phyloP scores from a whole-genome alignment of 441 rosid species.

The Theobroma grandiflorum region DNA sequence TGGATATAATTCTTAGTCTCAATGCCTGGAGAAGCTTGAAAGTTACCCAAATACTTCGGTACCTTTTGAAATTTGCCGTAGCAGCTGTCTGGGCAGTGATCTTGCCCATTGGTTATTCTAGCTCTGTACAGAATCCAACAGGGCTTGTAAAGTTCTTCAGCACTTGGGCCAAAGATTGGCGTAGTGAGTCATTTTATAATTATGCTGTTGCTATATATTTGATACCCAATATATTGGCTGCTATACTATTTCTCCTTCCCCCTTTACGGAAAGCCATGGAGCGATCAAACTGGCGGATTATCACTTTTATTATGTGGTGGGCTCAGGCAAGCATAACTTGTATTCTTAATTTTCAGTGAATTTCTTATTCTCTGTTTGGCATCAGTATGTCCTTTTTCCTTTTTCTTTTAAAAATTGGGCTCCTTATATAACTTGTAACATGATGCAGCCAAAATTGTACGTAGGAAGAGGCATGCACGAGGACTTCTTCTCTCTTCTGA shows the following conservation, averaged over 20 bases:
- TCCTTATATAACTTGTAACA: constrained; percentile 7
- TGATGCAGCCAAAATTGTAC: constrained; percentile 70
- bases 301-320: constrained; percentile 97
- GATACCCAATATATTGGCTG: constrained; percentile 85
- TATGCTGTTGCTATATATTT: constrained; percentile 86
- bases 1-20: constrained; percentile 88
- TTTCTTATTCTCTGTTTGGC: background rate
- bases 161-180: constrained; percentile 77
- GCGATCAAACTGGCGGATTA: constrained; percentile 78
- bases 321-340: constrained; percentile 78
- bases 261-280: constrained; percentile 84
- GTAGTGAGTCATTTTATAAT: constrained; percentile 63
- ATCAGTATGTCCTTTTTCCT: background rate
- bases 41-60: constrained; percentile 79
- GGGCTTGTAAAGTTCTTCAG: constrained; percentile 77
- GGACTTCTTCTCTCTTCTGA: constrained; percentile 65
- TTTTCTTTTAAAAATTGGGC: constrained; percentile 1
- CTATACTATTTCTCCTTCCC: constrained; percentile 80
- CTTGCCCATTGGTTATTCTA: constrained; percentile 83
- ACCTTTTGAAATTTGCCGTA: constrained; percentile 74
- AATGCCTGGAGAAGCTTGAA: constrained; percentile 94
- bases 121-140: constrained; percentile 76
- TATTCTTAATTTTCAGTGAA: constrained; percentile 1
- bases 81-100: constrained; percentile 92
- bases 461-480: constrained; percentile 97